These are phyloP conservation scores for Diaporthe humulicola DNA, from an alignment of 2,329 filamentous ascomycete genomes.

Conservation along the genomic window DNA sequence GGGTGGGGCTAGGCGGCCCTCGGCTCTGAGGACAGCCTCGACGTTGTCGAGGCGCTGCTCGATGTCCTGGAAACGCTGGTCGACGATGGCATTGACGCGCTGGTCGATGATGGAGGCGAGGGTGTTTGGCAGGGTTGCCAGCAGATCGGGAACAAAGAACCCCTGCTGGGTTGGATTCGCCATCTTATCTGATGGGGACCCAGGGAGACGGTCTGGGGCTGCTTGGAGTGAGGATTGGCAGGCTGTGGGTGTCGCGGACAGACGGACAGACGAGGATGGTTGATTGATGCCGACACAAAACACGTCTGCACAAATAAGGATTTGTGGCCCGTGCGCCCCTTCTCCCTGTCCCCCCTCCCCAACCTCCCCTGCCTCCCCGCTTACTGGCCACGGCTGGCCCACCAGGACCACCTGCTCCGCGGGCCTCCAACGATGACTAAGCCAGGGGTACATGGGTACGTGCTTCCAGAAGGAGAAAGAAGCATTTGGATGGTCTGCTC, in stretches of 20 bases:
- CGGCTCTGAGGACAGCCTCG: conserved; percentile 37
- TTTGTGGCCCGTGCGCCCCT: conserved; percentile 28
- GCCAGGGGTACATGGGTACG: background rate
- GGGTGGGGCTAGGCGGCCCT: conserved; percentile 37
- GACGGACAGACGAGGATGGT: conserved; percentile 34
- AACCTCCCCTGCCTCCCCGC: no score
- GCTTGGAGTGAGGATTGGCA: conserved; percentile 38
- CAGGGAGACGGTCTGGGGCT: conserved; percentile 39
- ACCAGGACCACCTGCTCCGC: background rate
- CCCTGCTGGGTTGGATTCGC: conserved; percentile 38
- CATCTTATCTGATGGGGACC: conserved; percentile 31
- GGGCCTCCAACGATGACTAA: conserved; percentile 8
- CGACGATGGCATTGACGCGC: conserved; percentile 36
- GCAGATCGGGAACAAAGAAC: conserved; percentile 39
- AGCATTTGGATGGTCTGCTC: conserved; percentile 17
- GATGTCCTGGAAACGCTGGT: conserved; percentile 38
- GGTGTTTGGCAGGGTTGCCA: conserved; percentile 37
- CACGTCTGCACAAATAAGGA: conserved; percentile 36
- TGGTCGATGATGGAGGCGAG: conserved; percentile 40
- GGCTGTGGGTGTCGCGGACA: conserved; percentile 31
- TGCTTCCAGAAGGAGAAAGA: background rate
- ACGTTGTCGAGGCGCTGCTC: conserved; percentile 37
- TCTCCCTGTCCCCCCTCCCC: background rate
- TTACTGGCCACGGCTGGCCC: no score
- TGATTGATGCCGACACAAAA: conserved; percentile 35